A percentile compares a stretch with the other conserved stretches of the same genome.
These are phyloP conservation scores for Pseudogymnoascus sp. DNA, from an alignment of 2,329 filamentous ascomycete genomes.

Conservation along the genomic window DNA sequence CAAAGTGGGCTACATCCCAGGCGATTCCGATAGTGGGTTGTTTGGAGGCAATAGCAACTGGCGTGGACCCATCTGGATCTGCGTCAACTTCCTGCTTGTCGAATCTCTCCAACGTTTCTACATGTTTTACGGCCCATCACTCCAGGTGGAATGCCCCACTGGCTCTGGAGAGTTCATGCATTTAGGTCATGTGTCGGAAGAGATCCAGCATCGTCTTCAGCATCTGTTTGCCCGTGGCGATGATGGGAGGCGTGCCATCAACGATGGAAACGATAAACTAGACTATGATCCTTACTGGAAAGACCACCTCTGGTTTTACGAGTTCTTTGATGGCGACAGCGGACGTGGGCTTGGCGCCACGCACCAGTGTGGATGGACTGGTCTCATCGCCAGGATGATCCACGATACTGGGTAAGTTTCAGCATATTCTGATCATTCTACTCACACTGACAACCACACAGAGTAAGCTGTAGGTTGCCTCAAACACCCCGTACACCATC, in stretches of 20 bases:
- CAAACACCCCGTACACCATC: constrained; percentile 87
- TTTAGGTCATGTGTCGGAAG: constrained; percentile 86
- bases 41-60: constrained; percentile 98
- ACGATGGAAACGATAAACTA: constrained; percentile 72
- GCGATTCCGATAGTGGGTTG: constrained; percentile 91
- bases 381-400: constrained; percentile 91
- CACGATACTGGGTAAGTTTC: constrained; percentile 82
- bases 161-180: constrained; percentile 95
- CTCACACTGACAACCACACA: constrained; percentile 38
- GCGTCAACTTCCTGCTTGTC: constrained; percentile 89
- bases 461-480: constrained; percentile 79
- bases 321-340: constrained; percentile 91
- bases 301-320: constrained; percentile 90
- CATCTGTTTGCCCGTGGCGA: constrained; percentile 82
- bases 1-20: constrained; percentile 79
- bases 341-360: constrained; percentile 84
- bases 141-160: constrained; percentile 89
- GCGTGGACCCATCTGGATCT: constrained; percentile 92
- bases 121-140: constrained; percentile 84
- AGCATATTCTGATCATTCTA: background rate
- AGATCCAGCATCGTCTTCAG: constrained; percentile 88
- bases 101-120: constrained; percentile 93
- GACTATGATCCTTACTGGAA: constrained; percentile 93
- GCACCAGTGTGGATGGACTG: constrained; percentile 96
- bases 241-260: constrained; percentile 80